Percentiles rank a stretch among this genome's conserved stretches.
Evolutionary conservation across 768 basidiomycete genomes (phyloP).

Genomic region (Tulasnella sp.): DNA sequence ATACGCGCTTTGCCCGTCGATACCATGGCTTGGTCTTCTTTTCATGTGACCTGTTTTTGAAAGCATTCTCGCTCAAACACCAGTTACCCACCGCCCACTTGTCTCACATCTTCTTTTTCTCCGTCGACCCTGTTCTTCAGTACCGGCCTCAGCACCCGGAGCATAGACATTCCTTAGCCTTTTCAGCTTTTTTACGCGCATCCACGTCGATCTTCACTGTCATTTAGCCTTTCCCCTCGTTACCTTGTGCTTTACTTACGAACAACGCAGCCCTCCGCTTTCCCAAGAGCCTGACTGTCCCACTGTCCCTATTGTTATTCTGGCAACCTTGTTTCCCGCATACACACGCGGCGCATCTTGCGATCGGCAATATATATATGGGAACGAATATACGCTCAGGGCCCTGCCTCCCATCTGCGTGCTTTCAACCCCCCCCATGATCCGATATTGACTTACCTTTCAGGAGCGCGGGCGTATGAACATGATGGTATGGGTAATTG

Average conservation of each 20-base stretch:
- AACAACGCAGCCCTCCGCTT: background rate
- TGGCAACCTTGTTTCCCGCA: background rate
- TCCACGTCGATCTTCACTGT: constrained; percentile 5
- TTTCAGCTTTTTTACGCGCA: background rate
- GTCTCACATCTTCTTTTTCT: background rate
- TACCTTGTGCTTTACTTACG: constrained; percentile 8
- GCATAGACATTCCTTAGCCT: background rate
- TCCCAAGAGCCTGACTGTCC: constrained; percentile 5
- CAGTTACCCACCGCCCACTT: constrained; percentile 2
- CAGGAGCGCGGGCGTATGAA: background rate
- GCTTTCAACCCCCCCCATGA: background rate
- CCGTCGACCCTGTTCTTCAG: background rate
- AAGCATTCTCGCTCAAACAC: background rate
- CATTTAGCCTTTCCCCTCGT: constrained; percentile 3
- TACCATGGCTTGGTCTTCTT: constrained; percentile 2
- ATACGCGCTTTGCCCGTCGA: constrained; percentile 7
- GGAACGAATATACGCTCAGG: background rate
- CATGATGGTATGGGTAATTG: background rate
- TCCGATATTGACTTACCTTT: background rate
- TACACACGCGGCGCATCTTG: background rate
- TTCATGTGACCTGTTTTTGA: constrained; percentile 16
- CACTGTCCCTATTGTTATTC: background rate
- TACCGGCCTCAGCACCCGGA: background rate
- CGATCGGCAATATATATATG: constrained; percentile 3
- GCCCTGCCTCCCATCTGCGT: background rate